Base-by-base conservation (phyloP, 805 yeast genomes). In the Candida andamanensis region DNA sequence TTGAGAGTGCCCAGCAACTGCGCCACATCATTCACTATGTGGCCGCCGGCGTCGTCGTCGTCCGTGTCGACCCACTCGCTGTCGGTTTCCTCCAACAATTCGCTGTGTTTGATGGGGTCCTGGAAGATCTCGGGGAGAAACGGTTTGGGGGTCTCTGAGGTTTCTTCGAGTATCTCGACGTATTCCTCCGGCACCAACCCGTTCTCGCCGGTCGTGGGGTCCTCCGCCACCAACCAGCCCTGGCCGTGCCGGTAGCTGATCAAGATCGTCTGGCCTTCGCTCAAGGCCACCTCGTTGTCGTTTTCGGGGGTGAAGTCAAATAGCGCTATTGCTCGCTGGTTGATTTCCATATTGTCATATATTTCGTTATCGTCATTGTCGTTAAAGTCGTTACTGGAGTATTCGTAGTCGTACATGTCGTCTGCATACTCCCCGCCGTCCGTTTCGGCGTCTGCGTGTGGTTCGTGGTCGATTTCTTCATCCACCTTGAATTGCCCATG, bases 131-230 rank as follows among this genome's bases (percentile, higher is more conserved):
- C 21, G 10, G 37, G 37, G 13, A 74, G 55, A 40, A 71, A 73
- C 12, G 73, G 78, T 39, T 67, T 67, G 4, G 75, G 74, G 17
- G 42, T 53, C 28, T 52, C 56, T 8, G 41, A 49, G 10, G 40
- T 45, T n/a, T 45, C 49, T 4, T 52, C 46, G 21, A 57, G 26
- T 4, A 73, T 54, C 35, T 84, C 81, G 18, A 92, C 96, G 49
- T 89, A 92, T 47, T 85, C 96, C 49, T 89, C 95, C 1, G 98
- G 98, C 5, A 92, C 95, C 31, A 92, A 72, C 2, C 98, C 98
- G 9, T 94, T 84, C 41, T 79, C 82, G 1, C 85, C 86, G 2
- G 82, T 70, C 17, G 50, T 67, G 1, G 85, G 80, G 48, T 86
- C 87, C 45, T 76, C 78, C 0, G 97, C 97, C 31, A 92, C 97